A percentile compares a stretch with the other conserved stretches of the same genome.
These are phyloP conservation scores for Kwoniella sp. DNA, from an alignment of 768 basidiomycete genomes.

Conservation along the genomic window DNA sequence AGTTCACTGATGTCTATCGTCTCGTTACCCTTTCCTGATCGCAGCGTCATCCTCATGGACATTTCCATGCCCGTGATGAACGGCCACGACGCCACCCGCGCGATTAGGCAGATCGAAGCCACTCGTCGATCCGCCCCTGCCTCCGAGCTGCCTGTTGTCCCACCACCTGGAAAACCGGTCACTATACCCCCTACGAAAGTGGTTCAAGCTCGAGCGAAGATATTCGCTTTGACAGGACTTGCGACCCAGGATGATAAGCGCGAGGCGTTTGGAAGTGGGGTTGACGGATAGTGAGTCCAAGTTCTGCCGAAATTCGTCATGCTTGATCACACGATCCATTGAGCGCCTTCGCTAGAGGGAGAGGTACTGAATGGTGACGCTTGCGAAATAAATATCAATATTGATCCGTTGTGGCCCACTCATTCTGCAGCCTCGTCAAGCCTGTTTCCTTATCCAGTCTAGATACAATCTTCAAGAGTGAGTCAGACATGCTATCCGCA, in stretches of 20 bases:
- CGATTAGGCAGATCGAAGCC: constrained; percentile 76
- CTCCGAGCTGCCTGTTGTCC: constrained; percentile 15
- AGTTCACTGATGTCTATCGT: no score
- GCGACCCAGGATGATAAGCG: constrained; percentile 91
- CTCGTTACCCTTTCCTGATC: constrained; percentile 10
- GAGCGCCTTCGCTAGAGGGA: not conserved
- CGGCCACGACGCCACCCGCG: constrained; percentile 78
- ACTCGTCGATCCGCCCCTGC: constrained; percentile 46
- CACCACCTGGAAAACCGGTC: constrained; percentile 16
- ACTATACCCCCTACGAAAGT: constrained; percentile 42
- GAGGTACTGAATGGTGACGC: constrained; percentile 7
- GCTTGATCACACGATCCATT: no score
- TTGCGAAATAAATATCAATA: not conserved
- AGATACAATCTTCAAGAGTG: constrained; percentile 59
- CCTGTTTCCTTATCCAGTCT: constrained; percentile 92
- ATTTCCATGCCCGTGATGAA: constrained; percentile 93
- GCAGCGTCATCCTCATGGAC: constrained; percentile 80
- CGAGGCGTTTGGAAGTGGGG: constrained; percentile 85
- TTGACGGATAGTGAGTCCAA: constrained; percentile 94
- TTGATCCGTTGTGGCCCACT: not conserved
- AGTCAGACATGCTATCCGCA: constrained; percentile 5
- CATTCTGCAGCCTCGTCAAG: constrained; percentile 66
- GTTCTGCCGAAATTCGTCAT: no score
- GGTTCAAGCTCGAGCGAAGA: constrained; percentile 55
- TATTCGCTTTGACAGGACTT: constrained; percentile 89